Percentiles rank a stretch among this genome's conserved stretches.
Evolutionary conservation across 2,329 filamentous ascomycete species (phyloP).

Genomic region (Exophiala bonariae): DNA sequence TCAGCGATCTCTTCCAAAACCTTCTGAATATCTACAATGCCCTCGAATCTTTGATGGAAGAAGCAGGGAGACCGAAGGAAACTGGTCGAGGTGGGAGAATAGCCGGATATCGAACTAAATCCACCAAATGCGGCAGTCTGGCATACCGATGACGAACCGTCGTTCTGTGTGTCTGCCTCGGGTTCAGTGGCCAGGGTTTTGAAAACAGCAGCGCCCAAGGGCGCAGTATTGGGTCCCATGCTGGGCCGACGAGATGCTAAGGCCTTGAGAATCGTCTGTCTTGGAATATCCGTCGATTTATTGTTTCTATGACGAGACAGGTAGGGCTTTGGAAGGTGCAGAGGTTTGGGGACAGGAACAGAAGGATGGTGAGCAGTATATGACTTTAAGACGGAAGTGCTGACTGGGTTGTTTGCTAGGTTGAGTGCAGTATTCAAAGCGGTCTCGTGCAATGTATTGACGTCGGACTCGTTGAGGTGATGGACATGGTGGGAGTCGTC

Average conservation of each 20-base stretch:
- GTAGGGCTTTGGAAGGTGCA: slow-evolving; percentile 37
- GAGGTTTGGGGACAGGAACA: slow-evolving; percentile 34
- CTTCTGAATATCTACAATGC: slow-evolving; percentile 90
- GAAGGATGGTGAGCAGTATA: slow-evolving; percentile 30
- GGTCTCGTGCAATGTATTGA: slow-evolving; percentile 22
- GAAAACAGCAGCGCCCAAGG: slow-evolving; percentile 13
- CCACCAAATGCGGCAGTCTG: slow-evolving; percentile 61
- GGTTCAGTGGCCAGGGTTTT: slow-evolving; percentile 7
- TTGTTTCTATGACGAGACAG: slow-evolving; percentile 50
- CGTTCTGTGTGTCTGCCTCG: slow-evolving; percentile 30
- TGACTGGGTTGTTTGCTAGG: slow-evolving; percentile 24
- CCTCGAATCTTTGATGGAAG: slow-evolving; percentile 95
- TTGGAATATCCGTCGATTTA: slow-evolving; percentile 68
- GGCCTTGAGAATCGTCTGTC: slow-evolving; percentile 81
- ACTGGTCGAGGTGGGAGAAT: slow-evolving; percentile 52
- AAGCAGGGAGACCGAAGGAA: slow-evolving; percentile 90
- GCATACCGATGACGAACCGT: slow-evolving; percentile 55
- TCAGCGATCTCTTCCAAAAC: slow-evolving; percentile 90
- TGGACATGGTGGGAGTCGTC: slow-evolving; percentile 32
- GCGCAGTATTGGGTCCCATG: slow-evolving; percentile 56
- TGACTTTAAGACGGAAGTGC: slow-evolving; percentile 30
- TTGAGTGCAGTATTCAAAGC: slow-evolving; percentile 19
- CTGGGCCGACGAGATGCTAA: slow-evolving; percentile 64
- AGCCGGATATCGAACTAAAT: slow-evolving; percentile 44
- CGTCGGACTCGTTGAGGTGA: slow-evolving; percentile 21